Evolutionary conservation across 1,284 basidiomycete genomes (phyloP).

Genomic region (Thelephora terrestris): DNA sequence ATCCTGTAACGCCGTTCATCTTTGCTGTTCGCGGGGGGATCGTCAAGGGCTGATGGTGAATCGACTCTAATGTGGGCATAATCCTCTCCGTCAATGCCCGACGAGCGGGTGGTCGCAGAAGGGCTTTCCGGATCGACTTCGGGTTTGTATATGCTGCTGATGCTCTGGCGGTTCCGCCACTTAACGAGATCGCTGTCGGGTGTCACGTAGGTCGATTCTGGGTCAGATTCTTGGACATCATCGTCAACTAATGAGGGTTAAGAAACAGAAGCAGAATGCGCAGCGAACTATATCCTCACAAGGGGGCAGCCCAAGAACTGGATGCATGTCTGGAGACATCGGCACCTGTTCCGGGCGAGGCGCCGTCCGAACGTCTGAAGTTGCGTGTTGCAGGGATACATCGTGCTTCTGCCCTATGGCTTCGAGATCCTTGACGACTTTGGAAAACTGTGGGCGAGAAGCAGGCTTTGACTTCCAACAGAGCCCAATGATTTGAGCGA

Average conservation of each 20-base stretch:
- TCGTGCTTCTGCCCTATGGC: conserved; percentile 24
- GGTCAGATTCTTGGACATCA: too few relatives aligned
- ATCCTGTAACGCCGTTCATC: conserved; percentile 56
- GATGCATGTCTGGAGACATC: conserved; percentile 29
- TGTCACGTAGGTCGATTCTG: too few relatives aligned
- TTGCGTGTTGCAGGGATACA: conserved; percentile 19
- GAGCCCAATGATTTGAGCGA: conserved; percentile 29
- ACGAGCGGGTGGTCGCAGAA: too few relatives aligned
- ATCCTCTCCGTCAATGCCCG: too few relatives aligned
- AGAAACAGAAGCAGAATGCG: background rate
- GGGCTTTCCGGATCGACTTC: too few relatives aligned
- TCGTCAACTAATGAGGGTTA: background rate
- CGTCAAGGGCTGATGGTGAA: conserved; percentile 37
- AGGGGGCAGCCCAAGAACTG: conserved; percentile 22
- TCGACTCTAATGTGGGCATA: conserved; percentile 23
- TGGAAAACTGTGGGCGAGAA: conserved; percentile 37
- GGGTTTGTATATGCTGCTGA: too few relatives aligned
- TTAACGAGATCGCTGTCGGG: too few relatives aligned
- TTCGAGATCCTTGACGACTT: conserved; percentile 32
- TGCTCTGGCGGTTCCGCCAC: too few relatives aligned
- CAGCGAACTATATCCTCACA: conserved; percentile 13
- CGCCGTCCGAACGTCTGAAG: conserved; percentile 11
- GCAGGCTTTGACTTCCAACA: conserved; percentile 43
- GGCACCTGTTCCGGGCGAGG: conserved; percentile 11
- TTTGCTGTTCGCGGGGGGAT: conserved; percentile 30